These are phyloP conservation scores for Cinnamomum chago DNA, from an alignment of 164 flowering plant genomes.

Conservation along the genomic window DNA sequence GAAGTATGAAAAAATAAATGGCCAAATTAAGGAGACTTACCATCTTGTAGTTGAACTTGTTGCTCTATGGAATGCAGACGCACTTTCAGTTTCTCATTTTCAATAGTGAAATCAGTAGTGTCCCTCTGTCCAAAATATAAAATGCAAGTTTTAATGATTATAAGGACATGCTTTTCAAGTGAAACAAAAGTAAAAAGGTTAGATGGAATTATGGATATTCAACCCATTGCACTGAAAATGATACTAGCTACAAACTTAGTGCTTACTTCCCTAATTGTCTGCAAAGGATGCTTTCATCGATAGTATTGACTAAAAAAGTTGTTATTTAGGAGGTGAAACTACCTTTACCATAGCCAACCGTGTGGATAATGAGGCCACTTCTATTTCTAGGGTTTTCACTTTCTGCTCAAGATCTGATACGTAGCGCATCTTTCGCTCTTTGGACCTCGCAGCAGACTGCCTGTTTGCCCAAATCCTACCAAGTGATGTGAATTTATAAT, in stretches of 20 bases:
- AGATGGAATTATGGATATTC: neutral
- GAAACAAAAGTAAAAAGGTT: no score
- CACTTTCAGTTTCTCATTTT: conserved; percentile 84
- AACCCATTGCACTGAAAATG: neutral
- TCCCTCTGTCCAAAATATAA: conserved; percentile 58
- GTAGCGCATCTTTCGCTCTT: conserved; percentile 89
- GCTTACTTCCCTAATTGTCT: neutral
- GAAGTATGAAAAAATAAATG: no score
- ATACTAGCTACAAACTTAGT: no score
- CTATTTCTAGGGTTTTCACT: conserved; percentile 91
- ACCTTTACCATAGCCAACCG: conserved; percentile 90
- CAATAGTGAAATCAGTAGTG: conserved; percentile 74
- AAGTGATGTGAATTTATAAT: neutral
- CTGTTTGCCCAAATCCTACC: conserved; percentile 84
- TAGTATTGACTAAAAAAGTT: neutral
- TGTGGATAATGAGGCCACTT: conserved; percentile 94
- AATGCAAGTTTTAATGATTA: no score
- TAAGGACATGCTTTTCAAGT: neutral
- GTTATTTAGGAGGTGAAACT: neutral
- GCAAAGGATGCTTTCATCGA: neutral
- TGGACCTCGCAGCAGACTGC: conserved; percentile 94
- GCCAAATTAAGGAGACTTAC: conserved; percentile 31
- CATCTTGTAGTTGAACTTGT: conserved; percentile 95
- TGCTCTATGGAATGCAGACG: conserved; percentile 94
- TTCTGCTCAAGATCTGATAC: conserved; percentile 84